phyloP scores from a whole-genome alignment of 139 green algal species.

The Closterium sp. region DNA sequence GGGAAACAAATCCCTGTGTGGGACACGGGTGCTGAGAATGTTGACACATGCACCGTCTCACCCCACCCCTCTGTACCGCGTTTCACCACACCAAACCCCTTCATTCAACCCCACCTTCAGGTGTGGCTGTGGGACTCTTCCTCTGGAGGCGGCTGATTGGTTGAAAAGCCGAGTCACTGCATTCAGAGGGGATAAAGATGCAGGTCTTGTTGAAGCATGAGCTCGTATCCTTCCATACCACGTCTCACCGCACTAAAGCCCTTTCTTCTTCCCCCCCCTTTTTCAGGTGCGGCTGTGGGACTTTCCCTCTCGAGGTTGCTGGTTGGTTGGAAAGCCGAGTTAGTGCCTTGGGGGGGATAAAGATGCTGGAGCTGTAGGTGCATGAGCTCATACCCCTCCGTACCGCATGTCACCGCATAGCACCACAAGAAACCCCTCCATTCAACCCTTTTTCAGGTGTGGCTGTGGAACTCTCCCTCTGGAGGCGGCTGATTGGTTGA shows the following conservation, averaged over 20 bases:
- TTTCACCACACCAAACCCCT: not conserved
- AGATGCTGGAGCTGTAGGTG: not conserved
- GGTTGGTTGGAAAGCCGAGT: not conserved
- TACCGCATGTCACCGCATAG: not conserved
- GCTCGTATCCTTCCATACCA: not conserved
- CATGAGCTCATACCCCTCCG: not conserved
- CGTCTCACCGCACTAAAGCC: not conserved
- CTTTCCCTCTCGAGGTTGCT: constrained; percentile 21
- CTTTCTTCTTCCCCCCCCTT: too few species aligned
- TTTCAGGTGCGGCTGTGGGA: constrained; percentile 29
- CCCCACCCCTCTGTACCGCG: too few species aligned
- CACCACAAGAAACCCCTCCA: not conserved
- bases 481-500: not conserved
- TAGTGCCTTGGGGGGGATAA: not conserved
- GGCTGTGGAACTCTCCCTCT: not conserved
- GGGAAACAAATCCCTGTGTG: not conserved
- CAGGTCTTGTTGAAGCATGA: too few species aligned
- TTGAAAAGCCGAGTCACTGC: not conserved
- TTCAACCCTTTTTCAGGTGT: not conserved
- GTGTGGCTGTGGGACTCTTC: not conserved
- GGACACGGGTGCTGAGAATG: not conserved
- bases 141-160: not conserved
- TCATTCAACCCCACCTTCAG: not conserved
- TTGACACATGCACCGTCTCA: not conserved
- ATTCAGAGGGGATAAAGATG: not conserved